These are phyloP conservation scores for Penicillium freii DNA, from an alignment of 2,329 filamentous ascomycete species.

Conservation along the genomic window DNA sequence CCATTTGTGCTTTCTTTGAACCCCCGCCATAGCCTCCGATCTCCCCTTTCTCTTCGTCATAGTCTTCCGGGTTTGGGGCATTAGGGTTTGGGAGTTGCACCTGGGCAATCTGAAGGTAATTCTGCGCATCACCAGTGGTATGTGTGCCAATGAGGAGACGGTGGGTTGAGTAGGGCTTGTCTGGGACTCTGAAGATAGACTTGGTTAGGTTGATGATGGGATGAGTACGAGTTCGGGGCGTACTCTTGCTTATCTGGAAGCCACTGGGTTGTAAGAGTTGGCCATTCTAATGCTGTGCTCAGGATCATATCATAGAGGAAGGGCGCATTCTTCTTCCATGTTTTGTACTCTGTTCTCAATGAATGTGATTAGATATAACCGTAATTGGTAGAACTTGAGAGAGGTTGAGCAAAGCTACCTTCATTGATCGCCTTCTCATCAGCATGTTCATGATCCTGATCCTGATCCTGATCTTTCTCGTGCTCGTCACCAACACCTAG, in stretches of 20 bases:
- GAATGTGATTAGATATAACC: slow-evolving; percentile 4
- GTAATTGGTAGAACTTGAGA: neutral
- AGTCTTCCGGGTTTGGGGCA: slow-evolving; percentile 71
- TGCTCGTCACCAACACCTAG: slow-evolving; percentile 36
- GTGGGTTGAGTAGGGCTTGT: slow-evolving; percentile 83
- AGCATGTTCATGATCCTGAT: slow-evolving; percentile 69
- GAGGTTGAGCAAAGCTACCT: slow-evolving; percentile 50
- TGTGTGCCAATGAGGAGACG: slow-evolving; percentile 91
- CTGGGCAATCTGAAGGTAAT: slow-evolving; percentile 92
- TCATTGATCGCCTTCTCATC: slow-evolving; percentile 93
- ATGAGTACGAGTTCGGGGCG: slow-evolving; percentile 19
- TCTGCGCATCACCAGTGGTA: slow-evolving; percentile 78
- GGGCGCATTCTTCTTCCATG: slow-evolving; percentile 99
- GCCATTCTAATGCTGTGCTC: slow-evolving; percentile 93
- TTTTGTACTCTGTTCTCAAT: slow-evolving; percentile 78
- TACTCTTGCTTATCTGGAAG: slow-evolving; percentile 87
- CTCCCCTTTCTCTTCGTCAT: slow-evolving; percentile 88
- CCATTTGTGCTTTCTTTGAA: slow-evolving; percentile 64
- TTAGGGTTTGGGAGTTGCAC: slow-evolving; percentile 84
- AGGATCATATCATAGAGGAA: slow-evolving; percentile 98
- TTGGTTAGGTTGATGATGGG: neutral
- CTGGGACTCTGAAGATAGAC: slow-evolving; percentile 58
- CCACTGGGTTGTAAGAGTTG: slow-evolving; percentile 96
- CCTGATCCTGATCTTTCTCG: slow-evolving; percentile 43
- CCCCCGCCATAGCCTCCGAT: slow-evolving; percentile 85